A percentile compares a stretch with the other conserved stretches of the same genome.
Evolutionary conservation across 1,139 yeast species (phyloP).

Genomic region (Blastobotrys proliferans): DNA sequence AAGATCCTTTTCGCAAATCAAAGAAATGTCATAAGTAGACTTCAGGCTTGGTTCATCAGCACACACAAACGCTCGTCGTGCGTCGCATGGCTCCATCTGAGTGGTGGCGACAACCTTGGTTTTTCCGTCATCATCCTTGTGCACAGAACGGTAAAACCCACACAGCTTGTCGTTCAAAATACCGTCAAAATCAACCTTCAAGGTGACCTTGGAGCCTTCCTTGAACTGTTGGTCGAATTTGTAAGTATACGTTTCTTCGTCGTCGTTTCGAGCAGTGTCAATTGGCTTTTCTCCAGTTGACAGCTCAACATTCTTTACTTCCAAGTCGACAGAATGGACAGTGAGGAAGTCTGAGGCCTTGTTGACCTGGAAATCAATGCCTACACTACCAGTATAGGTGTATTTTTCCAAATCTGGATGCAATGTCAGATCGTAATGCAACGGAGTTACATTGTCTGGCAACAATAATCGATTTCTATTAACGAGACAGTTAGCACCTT

Average conservation of each 20-base stretch:
- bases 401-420: conserved; percentile 72
- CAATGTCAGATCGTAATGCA: conserved; percentile 63
- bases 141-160: conserved; percentile 77
- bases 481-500: too few relatives aligned
- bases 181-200: conserved; percentile 63
- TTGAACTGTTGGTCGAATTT: conserved; percentile 48
- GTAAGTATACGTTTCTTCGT: conserved; percentile 62
- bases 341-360: conserved; percentile 50
- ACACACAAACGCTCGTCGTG: conserved; percentile 81
- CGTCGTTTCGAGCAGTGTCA: conserved; percentile 41
- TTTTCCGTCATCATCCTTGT: conserved; percentile 54
- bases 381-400: conserved; percentile 64
- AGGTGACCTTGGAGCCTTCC: conserved; percentile 41
- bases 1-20: conserved; percentile 52
- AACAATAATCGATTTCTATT: conserved; percentile 57
- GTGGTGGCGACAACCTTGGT: conserved; percentile 68
- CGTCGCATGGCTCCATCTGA: conserved; percentile 83
- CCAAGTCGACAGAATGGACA: conserved; percentile 63
- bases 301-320: conserved; percentile 37
- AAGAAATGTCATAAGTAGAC: conserved; percentile 63
- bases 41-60: conserved; percentile 76
- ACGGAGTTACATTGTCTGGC: conserved; percentile 68
- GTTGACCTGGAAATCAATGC: conserved; percentile 59
- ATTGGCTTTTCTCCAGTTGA: conserved; percentile 11
- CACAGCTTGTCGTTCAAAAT: conserved; percentile 71